Base-by-base conservation (phyloP, 2,329 filamentous ascomycete genomes). In the Lachnellula arida region DNA sequence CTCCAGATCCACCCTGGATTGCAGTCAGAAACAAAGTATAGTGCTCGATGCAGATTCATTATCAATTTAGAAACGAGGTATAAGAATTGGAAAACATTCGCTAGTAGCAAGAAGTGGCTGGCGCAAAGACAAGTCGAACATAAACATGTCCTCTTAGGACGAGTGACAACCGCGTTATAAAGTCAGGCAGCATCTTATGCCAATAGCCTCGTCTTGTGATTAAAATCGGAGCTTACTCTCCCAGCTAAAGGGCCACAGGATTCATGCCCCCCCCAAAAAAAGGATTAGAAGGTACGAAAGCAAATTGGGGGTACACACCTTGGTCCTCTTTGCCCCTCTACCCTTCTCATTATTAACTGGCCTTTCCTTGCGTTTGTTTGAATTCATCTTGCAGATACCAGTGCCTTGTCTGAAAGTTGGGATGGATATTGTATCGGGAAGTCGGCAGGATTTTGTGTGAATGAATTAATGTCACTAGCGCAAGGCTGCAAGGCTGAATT, bases 1-100 rank as follows among this genome's bases (percentile, higher is more conserved):
- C 81, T 56, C 73, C 73, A 54, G 75, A 78, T 54, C 81, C 80
- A 37, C 77, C 64, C 69, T 71, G 54, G 8, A 47, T 15, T 8
- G 12, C 6, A 32, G 14, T 47, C 25, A 47, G 44, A 47, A 32
- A 25, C 14, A 2, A 22, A 32, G 28, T 11, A 32, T 32, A 32
- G 9, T 32, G 4, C 28, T 32, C 7, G 44, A 47, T 28, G 44
- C 17, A n/a, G 14, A 23, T 23, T 44, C 12, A 44, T 23, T 11
- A 22, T 44, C 42, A 7, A 19, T 12, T 11, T 44, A 22, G 23
- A 19, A 44, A 22, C 42, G 5, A 44, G 34, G 32, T 22, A 7
- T 6, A 22, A 37, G 17, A 40, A 25, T 19, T 11, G 7, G 28
- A 32, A 32, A 9, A 32, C 28, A 12, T 32, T 32, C 9, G 28